phyloP scores from a whole-genome alignment of 1,284 basidiomycete species.

The Microbotryum silenes-acaulis region DNA sequence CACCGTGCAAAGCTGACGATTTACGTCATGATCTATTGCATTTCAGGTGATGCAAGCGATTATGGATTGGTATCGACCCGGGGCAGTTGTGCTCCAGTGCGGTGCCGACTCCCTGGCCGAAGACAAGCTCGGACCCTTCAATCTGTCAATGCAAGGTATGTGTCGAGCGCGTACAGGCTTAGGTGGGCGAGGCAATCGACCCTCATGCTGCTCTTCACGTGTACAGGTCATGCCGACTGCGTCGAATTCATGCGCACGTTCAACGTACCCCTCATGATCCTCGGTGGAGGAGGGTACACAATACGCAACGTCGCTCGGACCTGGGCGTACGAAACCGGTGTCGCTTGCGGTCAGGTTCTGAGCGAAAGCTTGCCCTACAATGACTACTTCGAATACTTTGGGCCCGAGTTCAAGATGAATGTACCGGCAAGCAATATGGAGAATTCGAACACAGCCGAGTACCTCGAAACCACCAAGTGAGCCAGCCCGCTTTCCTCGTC shows the following conservation, averaged over 20 bases:
- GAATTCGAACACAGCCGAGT: slow-evolving; percentile 78
- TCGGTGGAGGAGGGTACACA: slow-evolving; percentile 96
- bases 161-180: not conserved
- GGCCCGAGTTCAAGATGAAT: slow-evolving; percentile 87
- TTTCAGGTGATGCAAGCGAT: slow-evolving; percentile 71
- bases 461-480: slow-evolving; percentile 71
- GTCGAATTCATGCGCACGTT: slow-evolving; percentile 78
- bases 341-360: slow-evolving; percentile 80
- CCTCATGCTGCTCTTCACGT: not conserved
- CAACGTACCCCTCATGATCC: slow-evolving; percentile 78
- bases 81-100: slow-evolving; percentile 87
- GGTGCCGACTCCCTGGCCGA: slow-evolving; percentile 92
- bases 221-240: slow-evolving; percentile 68
- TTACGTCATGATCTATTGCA: not conserved
- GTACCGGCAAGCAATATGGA: slow-evolving; percentile 90
- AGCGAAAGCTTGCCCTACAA: slow-evolving; percentile 74
- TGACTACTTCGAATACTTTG: slow-evolving; percentile 97
- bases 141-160: slow-evolving; percentile 80
- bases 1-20: not conserved
- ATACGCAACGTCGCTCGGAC: slow-evolving; percentile 82
- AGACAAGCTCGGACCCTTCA: slow-evolving; percentile 95
- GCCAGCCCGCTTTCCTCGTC: slow-evolving; percentile 19
- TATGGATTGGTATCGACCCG: slow-evolving; percentile 81
- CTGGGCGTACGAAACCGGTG: slow-evolving; percentile 96
- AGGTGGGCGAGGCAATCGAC: not conserved